Evolutionary conservation across 331 rosid species (phyloP).

Genomic region (Stylosanthes scabra): DNA sequence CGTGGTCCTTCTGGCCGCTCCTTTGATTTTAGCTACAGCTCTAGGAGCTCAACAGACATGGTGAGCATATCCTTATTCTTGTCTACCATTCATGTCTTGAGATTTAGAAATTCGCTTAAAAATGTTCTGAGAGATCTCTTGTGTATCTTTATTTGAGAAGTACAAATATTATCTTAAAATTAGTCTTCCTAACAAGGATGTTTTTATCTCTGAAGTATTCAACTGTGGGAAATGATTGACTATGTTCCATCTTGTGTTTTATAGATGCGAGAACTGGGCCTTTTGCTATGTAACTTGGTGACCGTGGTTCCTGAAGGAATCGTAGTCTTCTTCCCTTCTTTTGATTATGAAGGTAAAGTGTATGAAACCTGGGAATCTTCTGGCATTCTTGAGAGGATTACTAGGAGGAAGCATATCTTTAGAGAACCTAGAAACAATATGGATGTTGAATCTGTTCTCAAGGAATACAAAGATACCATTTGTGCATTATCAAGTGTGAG

Average conservation of each 20-base stretch:
- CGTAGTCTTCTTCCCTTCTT: constrained; percentile 93
- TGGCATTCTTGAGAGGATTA: constrained; percentile 82
- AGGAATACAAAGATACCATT: constrained; percentile 74
- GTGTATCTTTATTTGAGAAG: too few species aligned
- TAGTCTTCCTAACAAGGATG: too few species aligned
- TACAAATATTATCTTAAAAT: too few species aligned
- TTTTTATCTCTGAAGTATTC: not conserved
- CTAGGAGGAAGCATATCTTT: constrained; percentile 75
- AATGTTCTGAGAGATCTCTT: too few species aligned
- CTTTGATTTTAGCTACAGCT: constrained; percentile 87
- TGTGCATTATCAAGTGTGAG: constrained; percentile 45
- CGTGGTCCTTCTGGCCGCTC: constrained; percentile 85
- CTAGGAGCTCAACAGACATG: constrained; percentile 70
- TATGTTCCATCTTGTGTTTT: constrained; percentile 40
- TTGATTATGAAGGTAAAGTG: constrained; percentile 83
- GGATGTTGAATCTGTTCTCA: constrained; percentile 84
- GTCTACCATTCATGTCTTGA: not conserved
- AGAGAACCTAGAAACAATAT: constrained; percentile 89
- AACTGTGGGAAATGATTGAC: constrained; percentile 24
- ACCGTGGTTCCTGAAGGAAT: constrained; percentile 86
- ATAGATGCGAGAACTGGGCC: constrained; percentile 88
- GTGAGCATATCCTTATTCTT: constrained; percentile 47
- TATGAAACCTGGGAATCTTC: constrained; percentile 78
- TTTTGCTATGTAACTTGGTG: constrained; percentile 81
- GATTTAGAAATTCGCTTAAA: too few species aligned